These are phyloP conservation scores for Aspergillus steynii DNA, from an alignment of 495 filamentous ascomycete species.

Conservation along the genomic window DNA sequence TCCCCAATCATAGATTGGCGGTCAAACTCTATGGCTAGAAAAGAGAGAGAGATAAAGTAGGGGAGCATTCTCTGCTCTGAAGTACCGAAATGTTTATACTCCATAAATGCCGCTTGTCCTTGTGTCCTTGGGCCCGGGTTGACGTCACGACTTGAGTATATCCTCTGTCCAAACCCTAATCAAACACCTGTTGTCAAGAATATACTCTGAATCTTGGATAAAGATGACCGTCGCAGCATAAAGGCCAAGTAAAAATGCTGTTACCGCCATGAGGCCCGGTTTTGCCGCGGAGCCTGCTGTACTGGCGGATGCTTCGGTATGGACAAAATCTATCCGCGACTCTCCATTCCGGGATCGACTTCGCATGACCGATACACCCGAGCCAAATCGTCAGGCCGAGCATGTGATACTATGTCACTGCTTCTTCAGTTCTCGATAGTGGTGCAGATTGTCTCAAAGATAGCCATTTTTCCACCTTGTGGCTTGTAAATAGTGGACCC, in stretches of 20 bases:
- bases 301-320: not conserved
- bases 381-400: not conserved
- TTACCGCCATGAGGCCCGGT: not conserved
- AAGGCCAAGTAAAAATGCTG: not conserved
- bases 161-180: not conserved
- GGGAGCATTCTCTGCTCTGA: not conserved
- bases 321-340: not conserved
- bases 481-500: not conserved
- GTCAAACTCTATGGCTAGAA: too few relatives aligned
- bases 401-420: not conserved
- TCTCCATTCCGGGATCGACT: not conserved
- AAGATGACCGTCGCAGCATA: not conserved
- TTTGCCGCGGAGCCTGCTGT: not conserved
- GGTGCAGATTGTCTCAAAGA: not conserved
- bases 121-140: too few relatives aligned
- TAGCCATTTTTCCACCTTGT: not conserved
- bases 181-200: not conserved
- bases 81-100: too few relatives aligned
- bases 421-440: not conserved
- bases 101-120: too few relatives aligned
- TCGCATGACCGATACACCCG: not conserved
- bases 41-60: too few relatives aligned
- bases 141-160: not conserved
- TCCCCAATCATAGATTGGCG: too few relatives aligned
- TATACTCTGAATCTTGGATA: not conserved